Evolutionary conservation across 2,329 filamentous ascomycete genomes (phyloP).

Genomic region (Colletotrichum sidae): DNA sequence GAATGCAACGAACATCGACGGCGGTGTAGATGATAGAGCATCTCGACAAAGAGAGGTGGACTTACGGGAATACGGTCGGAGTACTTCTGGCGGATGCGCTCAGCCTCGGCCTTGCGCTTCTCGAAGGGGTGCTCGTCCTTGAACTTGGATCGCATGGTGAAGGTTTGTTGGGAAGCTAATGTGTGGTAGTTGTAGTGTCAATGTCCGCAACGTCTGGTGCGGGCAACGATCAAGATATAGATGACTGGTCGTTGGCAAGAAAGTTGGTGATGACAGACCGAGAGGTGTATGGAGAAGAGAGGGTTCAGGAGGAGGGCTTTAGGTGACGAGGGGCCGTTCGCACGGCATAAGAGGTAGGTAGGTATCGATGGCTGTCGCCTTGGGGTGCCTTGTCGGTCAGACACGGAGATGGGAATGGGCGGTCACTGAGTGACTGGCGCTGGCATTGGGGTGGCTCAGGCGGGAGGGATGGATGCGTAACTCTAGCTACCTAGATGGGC

Average conservation of each 20-base stretch:
- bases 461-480: constrained; percentile 13
- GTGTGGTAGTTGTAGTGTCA: constrained; percentile 30
- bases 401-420: constrained; percentile 37
- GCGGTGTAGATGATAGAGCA: background rate
- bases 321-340: constrained; percentile 36
- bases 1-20: constrained; percentile 3
- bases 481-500: constrained; percentile 11
- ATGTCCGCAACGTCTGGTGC: constrained; percentile 31
- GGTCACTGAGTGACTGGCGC: constrained; percentile 34
- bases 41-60: constrained; percentile 42
- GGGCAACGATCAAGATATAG: constrained; percentile 32
- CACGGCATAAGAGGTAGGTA: constrained; percentile 34
- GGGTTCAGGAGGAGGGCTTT: constrained; percentile 38
- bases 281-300: constrained; percentile 28
- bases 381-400: constrained; percentile 35
- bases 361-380: constrained; percentile 36
- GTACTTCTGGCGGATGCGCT: constrained; percentile 99
- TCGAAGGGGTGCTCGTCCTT: constrained; percentile 99
- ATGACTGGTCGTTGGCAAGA: constrained; percentile 27
- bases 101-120: constrained; percentile 99
- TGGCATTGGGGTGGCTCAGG: constrained; percentile 25
- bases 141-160: constrained; percentile 97
- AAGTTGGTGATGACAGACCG: constrained; percentile 34
- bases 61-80: constrained; percentile 96
- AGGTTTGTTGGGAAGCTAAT: constrained; percentile 47